Base-by-base conservation (phyloP, 2,329 filamentous ascomycete genomes). In the Lojkania enalia region DNA sequence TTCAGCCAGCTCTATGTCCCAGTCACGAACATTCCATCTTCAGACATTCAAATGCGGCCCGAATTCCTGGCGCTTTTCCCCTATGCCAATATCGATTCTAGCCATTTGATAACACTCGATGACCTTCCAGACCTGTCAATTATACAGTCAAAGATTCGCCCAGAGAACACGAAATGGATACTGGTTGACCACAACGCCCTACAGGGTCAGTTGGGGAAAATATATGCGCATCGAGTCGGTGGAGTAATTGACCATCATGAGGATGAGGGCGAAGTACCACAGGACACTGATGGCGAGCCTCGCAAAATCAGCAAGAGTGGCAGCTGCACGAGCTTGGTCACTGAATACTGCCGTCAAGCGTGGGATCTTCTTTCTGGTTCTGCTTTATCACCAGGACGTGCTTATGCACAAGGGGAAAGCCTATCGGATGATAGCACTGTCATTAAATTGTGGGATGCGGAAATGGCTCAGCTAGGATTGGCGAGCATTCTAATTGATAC, bases 101-200 rank as follows among this genome's bases (percentile, higher is more conserved):
- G 73, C 4, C 83, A 90, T 50, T 74, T 94, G 0, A 77, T 90
- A 44, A 91, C 81, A 0, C 68, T 84, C 2, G 76, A 79, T 49
- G 82, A 86, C 51, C 64, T 85, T 0, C 75, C 76, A 3, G 59
- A 77, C 7, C 66, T 81, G 12, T 75, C 73, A 3, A 75, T 78
- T n/a, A 72, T 81, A 0, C 74, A 75, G 1, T 42, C 57, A 20
- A 54, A 58, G 42, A 63, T 86, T 9, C 57, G 66, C 0, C 74
- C 81, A 0, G 74, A 78, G 19, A 78, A 82, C 35, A 85, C 86
- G 1, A 74, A 73, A 38, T 90, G 86, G 86, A 71, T 89, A 14
- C 74, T 94, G 1, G 87, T 94, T 3, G 88, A 94, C 70, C 89
- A 94, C 74, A 94, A 94, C 63, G 77, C 75, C 1, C 73, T 89